Percentiles rank a stretch among this genome's conserved stretches.
These are phyloP conservation scores for Blastobotrys peoriensis DNA, from an alignment of 805 yeast genomes.

Conservation along the genomic window DNA sequence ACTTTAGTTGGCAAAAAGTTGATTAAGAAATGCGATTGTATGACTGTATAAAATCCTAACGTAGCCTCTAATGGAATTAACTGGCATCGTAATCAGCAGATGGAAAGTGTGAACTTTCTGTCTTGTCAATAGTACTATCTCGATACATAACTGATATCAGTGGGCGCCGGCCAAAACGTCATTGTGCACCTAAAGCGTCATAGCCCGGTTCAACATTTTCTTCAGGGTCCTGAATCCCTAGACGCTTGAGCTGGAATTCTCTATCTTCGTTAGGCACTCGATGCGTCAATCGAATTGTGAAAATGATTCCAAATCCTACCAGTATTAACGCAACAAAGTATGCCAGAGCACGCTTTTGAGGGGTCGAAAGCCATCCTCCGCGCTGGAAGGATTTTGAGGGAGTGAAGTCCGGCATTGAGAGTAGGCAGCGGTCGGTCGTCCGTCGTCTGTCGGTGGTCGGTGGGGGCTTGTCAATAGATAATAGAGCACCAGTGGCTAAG, in stretches of 20 bases:
- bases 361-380: constrained; percentile 9
- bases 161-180: no score
- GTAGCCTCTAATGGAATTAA: not conserved
- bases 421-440: no score
- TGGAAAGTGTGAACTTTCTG: no score
- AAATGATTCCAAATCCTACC: constrained; percentile 6
- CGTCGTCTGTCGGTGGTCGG: no score
- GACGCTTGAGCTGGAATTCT: not conserved
- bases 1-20: not conserved
- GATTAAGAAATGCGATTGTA: not conserved
- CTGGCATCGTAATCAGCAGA: not conserved
- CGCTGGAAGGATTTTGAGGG: not conserved
- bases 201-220: no score
- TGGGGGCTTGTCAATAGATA: no score
- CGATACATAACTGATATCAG: no score
- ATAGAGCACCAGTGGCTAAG: no score
- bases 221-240: not conserved
- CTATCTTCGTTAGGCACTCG: not conserved
- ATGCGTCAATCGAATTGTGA: constrained; percentile 1
- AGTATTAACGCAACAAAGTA: constrained; percentile 11
- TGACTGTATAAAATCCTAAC: not conserved
- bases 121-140: no score
- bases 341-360: constrained; percentile 11
- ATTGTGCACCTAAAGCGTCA: no score
- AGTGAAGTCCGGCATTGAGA: not conserved